These are phyloP conservation scores for Phallus indusiatus DNA, from an alignment of 768 basidiomycete genomes.

Conservation along the genomic window DNA sequence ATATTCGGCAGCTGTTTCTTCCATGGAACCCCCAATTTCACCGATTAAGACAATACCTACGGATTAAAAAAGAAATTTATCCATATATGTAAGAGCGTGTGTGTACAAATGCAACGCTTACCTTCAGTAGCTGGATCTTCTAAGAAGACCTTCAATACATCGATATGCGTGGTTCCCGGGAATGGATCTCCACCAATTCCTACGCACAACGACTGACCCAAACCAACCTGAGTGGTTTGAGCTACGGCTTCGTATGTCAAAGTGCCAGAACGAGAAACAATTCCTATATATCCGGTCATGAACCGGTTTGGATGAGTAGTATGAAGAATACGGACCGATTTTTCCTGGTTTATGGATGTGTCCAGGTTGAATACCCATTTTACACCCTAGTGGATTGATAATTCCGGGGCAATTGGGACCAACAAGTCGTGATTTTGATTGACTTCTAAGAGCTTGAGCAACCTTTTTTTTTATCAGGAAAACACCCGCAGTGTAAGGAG, in stretches of 20 bases:
- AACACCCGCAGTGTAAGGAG: neutral
- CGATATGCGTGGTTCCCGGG: slow-evolving; percentile 92
- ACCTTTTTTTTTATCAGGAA: slow-evolving; percentile 41
- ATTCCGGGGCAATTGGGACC: slow-evolving; percentile 99
- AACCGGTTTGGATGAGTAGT: neutral
- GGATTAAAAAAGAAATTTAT: slow-evolving; percentile 7
- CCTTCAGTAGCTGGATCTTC: slow-evolving; percentile 92
- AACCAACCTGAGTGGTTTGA: slow-evolving; percentile 90
- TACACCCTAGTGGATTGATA: slow-evolving; percentile 95
- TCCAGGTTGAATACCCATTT: slow-evolving; percentile 98
- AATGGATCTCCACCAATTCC: slow-evolving; percentile 98
- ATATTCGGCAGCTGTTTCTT: slow-evolving; percentile 98
- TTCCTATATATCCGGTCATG: slow-evolving; percentile 38
- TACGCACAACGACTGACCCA: slow-evolving; percentile 93
- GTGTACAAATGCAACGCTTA: slow-evolving; percentile 20
- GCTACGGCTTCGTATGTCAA: slow-evolving; percentile 98
- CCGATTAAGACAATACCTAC: slow-evolving; percentile 94
- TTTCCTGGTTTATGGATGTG: slow-evolving; percentile 96
- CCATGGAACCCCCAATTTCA: slow-evolving; percentile 98
- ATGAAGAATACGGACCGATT: slow-evolving; percentile 59
- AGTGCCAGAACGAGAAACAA: slow-evolving; percentile 92
- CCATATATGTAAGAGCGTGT: neutral
- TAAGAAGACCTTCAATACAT: slow-evolving; percentile 93
- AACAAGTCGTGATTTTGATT: slow-evolving; percentile 90
- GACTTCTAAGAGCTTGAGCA: slow-evolving; percentile 86